These are phyloP conservation scores for Sporothrix brasiliensis DNA, from an alignment of 2,329 filamentous ascomycete species.

Conservation along the genomic window DNA sequence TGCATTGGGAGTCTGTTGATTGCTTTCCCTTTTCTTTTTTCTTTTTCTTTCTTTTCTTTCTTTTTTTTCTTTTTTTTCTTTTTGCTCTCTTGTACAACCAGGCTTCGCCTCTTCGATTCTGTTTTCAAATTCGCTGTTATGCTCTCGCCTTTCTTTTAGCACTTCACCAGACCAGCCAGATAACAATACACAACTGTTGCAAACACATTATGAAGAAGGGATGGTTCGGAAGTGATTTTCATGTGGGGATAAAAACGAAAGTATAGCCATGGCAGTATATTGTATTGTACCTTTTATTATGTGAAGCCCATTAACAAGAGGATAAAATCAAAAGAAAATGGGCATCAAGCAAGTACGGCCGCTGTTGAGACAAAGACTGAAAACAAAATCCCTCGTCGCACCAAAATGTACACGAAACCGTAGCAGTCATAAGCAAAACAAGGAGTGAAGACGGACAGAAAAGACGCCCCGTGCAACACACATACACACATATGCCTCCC, in stretches of 20 bases:
- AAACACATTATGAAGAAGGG: background rate
- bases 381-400: background rate
- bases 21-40: background rate
- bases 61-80: background rate
- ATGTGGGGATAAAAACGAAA: background rate
- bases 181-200: slow-evolving; percentile 23
- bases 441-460: background rate
- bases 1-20: slow-evolving; percentile 3
- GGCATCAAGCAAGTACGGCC: background rate
- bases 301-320: background rate
- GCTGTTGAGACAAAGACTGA: background rate
- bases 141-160: background rate
- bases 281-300: slow-evolving; percentile 15
- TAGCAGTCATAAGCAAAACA: slow-evolving; percentile 5
- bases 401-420: slow-evolving; percentile 6
- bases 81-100: slow-evolving; percentile 20
- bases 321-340: background rate
- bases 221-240: background rate
- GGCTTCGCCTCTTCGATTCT: background rate
- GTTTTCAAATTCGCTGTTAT: background rate
- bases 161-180: slow-evolving; percentile 26
- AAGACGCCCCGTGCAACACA: background rate
- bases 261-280: slow-evolving; percentile 3
- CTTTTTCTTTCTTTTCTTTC: background rate
- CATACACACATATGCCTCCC: background rate